Evolutionary conservation across 495 filamentous ascomycete species (phyloP), one percentile per base, ranked within the genome.

Genomic region (Penicillium cataractarum): DNA sequence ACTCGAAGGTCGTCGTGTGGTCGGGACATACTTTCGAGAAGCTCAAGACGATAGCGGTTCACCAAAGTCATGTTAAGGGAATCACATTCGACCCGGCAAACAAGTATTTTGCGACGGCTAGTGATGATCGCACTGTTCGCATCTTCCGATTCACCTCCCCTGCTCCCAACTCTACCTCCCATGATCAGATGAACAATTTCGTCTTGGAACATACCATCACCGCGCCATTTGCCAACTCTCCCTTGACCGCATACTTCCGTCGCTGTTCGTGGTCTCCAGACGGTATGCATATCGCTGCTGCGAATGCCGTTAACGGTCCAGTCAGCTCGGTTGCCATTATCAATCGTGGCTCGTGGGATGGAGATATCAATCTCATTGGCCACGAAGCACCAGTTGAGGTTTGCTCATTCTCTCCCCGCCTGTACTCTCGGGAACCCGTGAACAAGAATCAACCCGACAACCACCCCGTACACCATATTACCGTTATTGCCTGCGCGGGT

Each of bases 1-100:
- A 99, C 76, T 98, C 96, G 22, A 98, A 98, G 76, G 88, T 98
- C 19, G 96, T 99, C 48, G 89, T 98, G 15, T 99, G 95, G 95
- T 97, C 93, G 2, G 95, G 95, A 17, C 88, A 92, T 74, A 97
- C 94, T 19, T 99, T 99, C 66, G 95, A 99, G 76, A 97, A 96
- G 79, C 82, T 99, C 55, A 98, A 97, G 81, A 92, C 89, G 3
- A 80, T 99, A 12, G 86, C 90, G 8, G 86, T 91, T 42, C 95
- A 99, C 68, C 91, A 96, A 71, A 97, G 93, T 70, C 95, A 97
- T 70, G 96, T 99, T 72, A 99, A 99, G 74, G 95, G 95, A 26
- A 91, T 99, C 69, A 96, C 93, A 1, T 99, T 99, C 71, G 95
- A 99, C 70, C 95, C 95, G 2, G 96, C 96, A 21, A 98, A 97